Base-by-base conservation (phyloP, 371 early-diverging fungal genomes). In the Lichtheimia ornata region DNA sequence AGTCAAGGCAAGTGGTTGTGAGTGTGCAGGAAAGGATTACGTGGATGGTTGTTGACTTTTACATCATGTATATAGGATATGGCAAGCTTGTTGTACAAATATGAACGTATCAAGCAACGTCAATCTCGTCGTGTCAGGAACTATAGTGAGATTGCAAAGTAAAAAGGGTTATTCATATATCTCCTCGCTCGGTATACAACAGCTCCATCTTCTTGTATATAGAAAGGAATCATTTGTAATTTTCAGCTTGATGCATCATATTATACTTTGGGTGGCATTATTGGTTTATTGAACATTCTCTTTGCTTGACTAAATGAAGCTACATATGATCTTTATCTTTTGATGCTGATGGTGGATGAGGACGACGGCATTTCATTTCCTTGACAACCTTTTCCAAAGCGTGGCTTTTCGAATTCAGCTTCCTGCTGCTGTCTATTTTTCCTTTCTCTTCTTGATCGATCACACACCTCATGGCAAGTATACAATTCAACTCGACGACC, bases 1-100 rank as follows among this genome's bases (percentile, higher is more conserved):
- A 0, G 69, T 70, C 17, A 88, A 86, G 71, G 85, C 73, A 69
- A 62, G 35, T 18, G n/a, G n/a, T n/a, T n/a, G 7, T 22, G 22
- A 1, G 22, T 22, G 5, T 3, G 4, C 30, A 13, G 25, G 28
- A 13, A 56, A 22, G n/a, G 24, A 35, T 35, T 4, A 35, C 35
- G 35, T 35, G 35, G 35, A 35, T 30, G 4, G 30, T 30, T 27
- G 27, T 28, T 51, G 17, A 40, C 18, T 3, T 27, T 3, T 63
- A 28, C 12, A 3, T 5, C n/a, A 6, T 50, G 2, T 12, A n/a
- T 27, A 24, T 59, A 71, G 63, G 79, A 83, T 72, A 52, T 79
- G 55, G 73, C 70, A 20, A 75, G 64, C 59, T 56, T 79, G 11
- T 17, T 79, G 12, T 79, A 82, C 62, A 70, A 65, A 58, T 79